Percentiles rank a stretch among this genome's conserved stretches.
phyloP scores from a whole-genome alignment of 2,329 filamentous ascomycete genomes.

The Alternaria dauci region DNA sequence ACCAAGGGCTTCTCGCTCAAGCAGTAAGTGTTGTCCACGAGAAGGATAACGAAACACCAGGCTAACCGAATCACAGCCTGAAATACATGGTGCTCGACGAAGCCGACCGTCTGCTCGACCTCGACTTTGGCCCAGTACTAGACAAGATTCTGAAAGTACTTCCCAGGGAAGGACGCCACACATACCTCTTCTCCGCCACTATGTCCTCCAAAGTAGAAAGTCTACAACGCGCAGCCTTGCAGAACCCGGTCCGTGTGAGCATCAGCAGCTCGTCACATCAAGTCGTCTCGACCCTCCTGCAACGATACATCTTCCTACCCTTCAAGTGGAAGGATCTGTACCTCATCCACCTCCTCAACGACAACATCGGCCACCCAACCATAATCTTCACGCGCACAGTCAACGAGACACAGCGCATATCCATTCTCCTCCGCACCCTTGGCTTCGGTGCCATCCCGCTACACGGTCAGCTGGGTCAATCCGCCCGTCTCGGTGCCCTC shows the following conservation, averaged over 20 bases:
- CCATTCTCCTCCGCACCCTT: slow-evolving; percentile 81
- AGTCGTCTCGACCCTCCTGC: slow-evolving; percentile 86
- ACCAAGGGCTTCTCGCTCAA: slow-evolving; percentile 85
- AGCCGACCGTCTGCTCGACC: slow-evolving; percentile 88
- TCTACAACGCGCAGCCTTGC: slow-evolving; percentile 86
- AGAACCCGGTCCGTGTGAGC: slow-evolving; percentile 82
- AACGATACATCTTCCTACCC: slow-evolving; percentile 81
- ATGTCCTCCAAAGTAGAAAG: slow-evolving; percentile 94
- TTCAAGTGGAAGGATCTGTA: slow-evolving; percentile 88
- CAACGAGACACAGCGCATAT: slow-evolving; percentile 85
- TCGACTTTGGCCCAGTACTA: slow-evolving; percentile 91
- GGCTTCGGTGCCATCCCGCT: slow-evolving; percentile 92
- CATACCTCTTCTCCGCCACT: slow-evolving; percentile 87
- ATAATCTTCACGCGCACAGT: slow-evolving; percentile 95
- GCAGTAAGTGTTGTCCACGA: not conserved
- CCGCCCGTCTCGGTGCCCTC: slow-evolving; percentile 82
- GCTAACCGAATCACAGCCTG: slow-evolving; percentile 65
- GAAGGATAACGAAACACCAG: not conserved
- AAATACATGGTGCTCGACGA: slow-evolving; percentile 96
- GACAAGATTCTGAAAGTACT: slow-evolving; percentile 93
- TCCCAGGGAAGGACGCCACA: slow-evolving; percentile 68
- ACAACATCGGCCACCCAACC: slow-evolving; percentile 82
- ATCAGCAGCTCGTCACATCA: slow-evolving; percentile 87
- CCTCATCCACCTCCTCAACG: slow-evolving; percentile 84
- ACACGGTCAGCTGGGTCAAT: slow-evolving; percentile 90